Evolutionary conservation across 1,284 basidiomycete genomes (phyloP), one percentile per base, ranked within the genome.

Genomic region (Sanghuangporus sanghuang): DNA sequence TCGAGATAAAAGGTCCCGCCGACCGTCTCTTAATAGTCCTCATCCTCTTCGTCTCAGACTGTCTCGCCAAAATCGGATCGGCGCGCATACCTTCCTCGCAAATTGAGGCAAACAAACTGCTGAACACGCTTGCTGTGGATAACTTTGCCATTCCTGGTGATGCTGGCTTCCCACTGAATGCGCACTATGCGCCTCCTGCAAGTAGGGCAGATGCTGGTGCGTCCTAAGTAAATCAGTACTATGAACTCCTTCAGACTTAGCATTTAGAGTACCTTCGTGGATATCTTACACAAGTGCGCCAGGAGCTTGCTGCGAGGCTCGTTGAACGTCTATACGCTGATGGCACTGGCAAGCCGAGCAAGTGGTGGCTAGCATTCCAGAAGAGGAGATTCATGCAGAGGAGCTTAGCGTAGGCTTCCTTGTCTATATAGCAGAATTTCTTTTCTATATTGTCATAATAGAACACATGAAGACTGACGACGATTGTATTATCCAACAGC

Each of bases 361-460:
- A 99, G 77, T 99, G 96, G 96, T 99, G 97, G 97, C 95, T 99
- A 90, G 91, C 93, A 42, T 99, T 99, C 86, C 96, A 96, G 78
- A 98, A 96, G 84, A 86, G 95, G 73, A 85, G 91, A 50, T 95
- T 95, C 84, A 95, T 95, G 92, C 92, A 93, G 79, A 90, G 93
- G 73, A 92, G 89, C 73, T 75, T 93, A 72, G 87, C 85, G 65
- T 81, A 80, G 70, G 85, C 35, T 27, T 16, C 55, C 23, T 58
- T 27, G 18, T 56, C 40, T n/a, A 32, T 32, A 32, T 3, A 48
- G 12, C 16, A 32, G 39, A 32, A 49, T 6, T n/a, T 4, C 23
- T 36, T 27, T 18, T 32, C 38, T 11, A 32, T 49, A 60, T 21
- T 32, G 44, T 16, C 35, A 36, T 60, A 50, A 40, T 49, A 52